These are phyloP conservation scores for Physaria fendleri DNA, from an alignment of 345 rosid species.

Conservation along the genomic window DNA sequence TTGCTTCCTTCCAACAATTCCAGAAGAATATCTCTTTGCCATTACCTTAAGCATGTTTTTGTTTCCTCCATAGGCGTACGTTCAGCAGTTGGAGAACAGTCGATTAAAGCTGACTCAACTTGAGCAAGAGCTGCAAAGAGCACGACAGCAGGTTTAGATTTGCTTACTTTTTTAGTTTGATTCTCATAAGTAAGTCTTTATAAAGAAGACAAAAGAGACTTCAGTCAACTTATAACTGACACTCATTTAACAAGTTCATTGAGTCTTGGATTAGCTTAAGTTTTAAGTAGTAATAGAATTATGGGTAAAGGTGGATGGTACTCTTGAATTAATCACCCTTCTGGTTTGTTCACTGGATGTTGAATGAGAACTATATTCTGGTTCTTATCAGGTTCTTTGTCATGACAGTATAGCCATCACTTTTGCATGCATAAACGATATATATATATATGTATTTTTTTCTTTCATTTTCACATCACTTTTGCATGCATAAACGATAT, in stretches of 20 bases:
- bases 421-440: neutral
- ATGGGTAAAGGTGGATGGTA: neutral
- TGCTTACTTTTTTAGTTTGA: constrained; percentile 13
- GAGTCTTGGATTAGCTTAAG: constrained; percentile 12
- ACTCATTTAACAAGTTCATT: constrained; percentile 3
- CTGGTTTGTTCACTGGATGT: constrained; percentile 4
- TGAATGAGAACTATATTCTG: neutral
- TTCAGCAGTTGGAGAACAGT: constrained; percentile 93
- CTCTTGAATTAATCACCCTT: neutral
- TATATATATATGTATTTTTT: too few relatives aligned
- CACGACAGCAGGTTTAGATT: constrained; percentile 76
- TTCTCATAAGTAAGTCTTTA: neutral
- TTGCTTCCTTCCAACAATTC: neutral
- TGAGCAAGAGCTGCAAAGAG: constrained; percentile 93
- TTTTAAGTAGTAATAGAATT: neutral
- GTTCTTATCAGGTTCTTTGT: neutral
- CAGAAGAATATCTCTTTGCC: neutral
- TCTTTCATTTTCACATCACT: too few relatives aligned
- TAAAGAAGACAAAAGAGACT: neutral
- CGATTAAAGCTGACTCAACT: constrained; percentile 80
- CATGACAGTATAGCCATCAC: neutral
- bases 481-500: too few relatives aligned
- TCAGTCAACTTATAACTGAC: neutral
- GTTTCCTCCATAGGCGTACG: constrained; percentile 59
- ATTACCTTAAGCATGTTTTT: neutral